These are phyloP conservation scores for Moricandia moricandioides DNA, from an alignment of 345 rosid genomes.

Conservation along the genomic window DNA sequence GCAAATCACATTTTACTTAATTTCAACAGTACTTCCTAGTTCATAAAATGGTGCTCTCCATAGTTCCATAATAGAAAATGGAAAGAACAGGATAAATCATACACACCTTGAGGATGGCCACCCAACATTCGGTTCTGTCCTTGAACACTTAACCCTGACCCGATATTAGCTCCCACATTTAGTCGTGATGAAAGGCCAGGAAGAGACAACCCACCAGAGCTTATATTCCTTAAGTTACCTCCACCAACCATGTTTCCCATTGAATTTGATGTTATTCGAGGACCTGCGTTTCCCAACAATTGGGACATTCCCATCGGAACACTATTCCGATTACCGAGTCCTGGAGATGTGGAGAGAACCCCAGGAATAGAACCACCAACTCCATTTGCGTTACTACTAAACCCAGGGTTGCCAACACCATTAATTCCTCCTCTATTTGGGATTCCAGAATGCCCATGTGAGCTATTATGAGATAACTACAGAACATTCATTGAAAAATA, in stretches of 20 bases:
- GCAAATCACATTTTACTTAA: background rate
- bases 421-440: conserved; percentile 82
- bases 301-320: conserved; percentile 88
- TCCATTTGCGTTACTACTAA: conserved; percentile 79
- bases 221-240: conserved; percentile 75
- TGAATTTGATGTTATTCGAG: conserved; percentile 77
- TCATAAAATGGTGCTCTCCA: conserved; percentile 6
- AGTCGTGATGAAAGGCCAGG: conserved; percentile 43
- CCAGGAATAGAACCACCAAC: conserved; percentile 97
- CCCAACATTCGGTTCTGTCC: conserved; percentile 88
- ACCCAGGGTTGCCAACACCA: conserved; percentile 76
- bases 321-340: conserved; percentile 75
- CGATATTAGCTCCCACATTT: conserved; percentile 66
- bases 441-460: conserved; percentile 91
- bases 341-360: conserved; percentile 82
- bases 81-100: background rate
- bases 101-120: conserved; percentile 85
- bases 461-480: conserved; percentile 85
- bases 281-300: conserved; percentile 80
- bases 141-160: conserved; percentile 81
- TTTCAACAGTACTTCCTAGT: background rate
- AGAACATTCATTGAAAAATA: conserved; percentile 24
- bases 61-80: conserved; percentile 4
- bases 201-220: conserved; percentile 67
- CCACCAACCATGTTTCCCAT: conserved; percentile 95